Evolutionary conservation across 2,329 filamentous ascomycete genomes (phyloP), one percentile per base, ranked within the genome.

Genomic region (Hawksworthiomyces lignivorus): DNA sequence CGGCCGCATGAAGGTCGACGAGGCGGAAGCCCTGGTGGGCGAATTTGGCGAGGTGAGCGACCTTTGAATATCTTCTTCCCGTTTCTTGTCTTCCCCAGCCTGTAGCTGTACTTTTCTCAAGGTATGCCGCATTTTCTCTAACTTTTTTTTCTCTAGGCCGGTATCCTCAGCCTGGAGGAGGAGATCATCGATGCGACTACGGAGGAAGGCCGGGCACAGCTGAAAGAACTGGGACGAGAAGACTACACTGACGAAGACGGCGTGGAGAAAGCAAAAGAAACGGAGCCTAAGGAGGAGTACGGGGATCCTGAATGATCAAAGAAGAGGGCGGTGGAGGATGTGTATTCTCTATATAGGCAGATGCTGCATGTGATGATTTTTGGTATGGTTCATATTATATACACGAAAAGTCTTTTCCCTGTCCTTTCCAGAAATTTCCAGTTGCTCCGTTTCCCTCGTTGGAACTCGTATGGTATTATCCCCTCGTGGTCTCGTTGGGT

Each of bases 131-230:
- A n/a, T n/a, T n/a, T n/a, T n/a, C 4, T 7, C 4, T 12, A 11
- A 15, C 28, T 5, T 22, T 15, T 19, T 32, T 3, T n/a, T 18
- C n/a, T 19, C 2, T 32, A 52, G 47, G 51, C 51, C 4, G 49
- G 48, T 15, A 49, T 54, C 70, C 64, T 98, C 51, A 95, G 86
- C 59, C 62, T 98, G 38, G 88, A 97, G 60, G 82, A 95, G 57
- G 82, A 94, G 37, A 87, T 98, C 39, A 94, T 98, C 52, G 92
- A 98, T 64, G 87, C 88, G 1, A 98, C 88, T 34, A 94, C 90
- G 3, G 82, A 88, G 57, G 82, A 92, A 59, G 89, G 89, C 4
- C 75, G 82, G 68, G 77, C 81, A 59, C 80, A 81, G 57, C 70
- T 90, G 53, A 82, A 84, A 64, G 78, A 88, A 50, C 74, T 94